These are phyloP conservation scores for Isabelozyma pseudorhagii DNA, from an alignment of 805 yeast genomes.

Conservation along the genomic window DNA sequence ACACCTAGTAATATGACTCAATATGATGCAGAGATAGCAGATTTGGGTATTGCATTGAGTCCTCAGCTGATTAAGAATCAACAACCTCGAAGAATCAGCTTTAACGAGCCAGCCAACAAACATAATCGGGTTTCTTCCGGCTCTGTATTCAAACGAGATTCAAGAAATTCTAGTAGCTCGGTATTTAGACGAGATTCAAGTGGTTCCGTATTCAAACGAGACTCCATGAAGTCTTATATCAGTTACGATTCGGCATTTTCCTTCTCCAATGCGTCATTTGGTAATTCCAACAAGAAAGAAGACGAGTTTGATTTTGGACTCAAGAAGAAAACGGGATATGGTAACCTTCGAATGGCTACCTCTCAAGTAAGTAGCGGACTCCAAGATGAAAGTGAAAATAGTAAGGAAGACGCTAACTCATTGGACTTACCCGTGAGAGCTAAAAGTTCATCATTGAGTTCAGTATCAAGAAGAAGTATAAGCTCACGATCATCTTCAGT, in stretches of 20 bases:
- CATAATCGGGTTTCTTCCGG: constrained; percentile 1
- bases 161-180: constrained; percentile 27
- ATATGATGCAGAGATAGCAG: constrained; percentile 40
- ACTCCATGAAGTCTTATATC: constrained; percentile 49
- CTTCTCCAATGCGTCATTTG: constrained; percentile 14
- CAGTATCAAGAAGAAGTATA: constrained; percentile 2
- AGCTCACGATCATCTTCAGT: constrained; percentile 21
- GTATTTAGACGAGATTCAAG: neutral
- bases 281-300: constrained; percentile 7
- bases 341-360: constrained; percentile 42
- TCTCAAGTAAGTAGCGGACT: constrained; percentile 2
- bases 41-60: constrained; percentile 40
- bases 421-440: constrained; percentile 7
- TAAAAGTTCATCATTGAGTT: constrained; percentile 12
- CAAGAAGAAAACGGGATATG: constrained; percentile 50
- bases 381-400: neutral
- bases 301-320: constrained; percentile 17
- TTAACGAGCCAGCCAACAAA: constrained; percentile 13
- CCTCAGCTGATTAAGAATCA: constrained; percentile 29
- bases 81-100: constrained; percentile 19
- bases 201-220: constrained; percentile 26
- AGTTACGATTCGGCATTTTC: constrained; percentile 61
- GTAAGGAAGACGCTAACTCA: constrained; percentile 4
- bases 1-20: constrained; percentile 37
- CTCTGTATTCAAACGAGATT: constrained; percentile 9